Conservation (phyloP, 202 grass and related monocot genomes). For the Panicum hallii region DNA sequence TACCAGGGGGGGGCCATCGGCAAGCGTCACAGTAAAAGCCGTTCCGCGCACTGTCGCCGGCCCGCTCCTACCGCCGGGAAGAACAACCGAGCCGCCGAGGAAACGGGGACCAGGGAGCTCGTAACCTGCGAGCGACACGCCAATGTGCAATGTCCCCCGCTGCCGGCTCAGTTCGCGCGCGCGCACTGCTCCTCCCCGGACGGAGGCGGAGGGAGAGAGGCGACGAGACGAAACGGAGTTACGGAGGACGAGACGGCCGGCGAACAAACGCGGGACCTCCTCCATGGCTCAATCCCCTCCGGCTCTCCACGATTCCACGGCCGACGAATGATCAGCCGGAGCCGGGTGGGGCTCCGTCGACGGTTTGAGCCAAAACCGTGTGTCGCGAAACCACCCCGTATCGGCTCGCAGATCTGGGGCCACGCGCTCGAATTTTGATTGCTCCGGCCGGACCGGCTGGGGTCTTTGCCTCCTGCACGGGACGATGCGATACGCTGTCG, state of each 20-base stretch:
- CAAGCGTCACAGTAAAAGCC: slow-evolving; percentile 40
- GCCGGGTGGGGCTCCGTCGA: neutral
- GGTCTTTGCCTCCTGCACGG: too few species aligned
- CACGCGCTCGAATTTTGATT: neutral
- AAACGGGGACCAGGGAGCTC: neutral
- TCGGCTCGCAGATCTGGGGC: neutral
- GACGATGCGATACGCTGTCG: too few species aligned
- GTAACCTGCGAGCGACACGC: neutral
- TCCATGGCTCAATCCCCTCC: too few species aligned
- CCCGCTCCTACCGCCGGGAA: neutral
- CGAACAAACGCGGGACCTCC: neutral
- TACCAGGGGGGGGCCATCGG: neutral
- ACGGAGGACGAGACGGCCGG: neutral
- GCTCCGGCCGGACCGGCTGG: too few species aligned
- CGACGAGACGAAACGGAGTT: neutral
- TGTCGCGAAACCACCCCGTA: neutral
- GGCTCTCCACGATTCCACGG: too few species aligned
- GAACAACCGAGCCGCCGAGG: too few species aligned
- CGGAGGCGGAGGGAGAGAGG: neutral
- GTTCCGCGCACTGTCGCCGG: neutral
- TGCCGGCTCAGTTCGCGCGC: slow-evolving; percentile 23
- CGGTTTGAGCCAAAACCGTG: neutral
- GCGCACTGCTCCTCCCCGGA: slow-evolving; percentile 25
- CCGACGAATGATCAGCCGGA: too few species aligned
- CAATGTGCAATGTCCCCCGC: slow-evolving; percentile 38